Base-by-base conservation (phyloP, 192 early-diverging fungal genomes). In the Coemansia sp. region DNA sequence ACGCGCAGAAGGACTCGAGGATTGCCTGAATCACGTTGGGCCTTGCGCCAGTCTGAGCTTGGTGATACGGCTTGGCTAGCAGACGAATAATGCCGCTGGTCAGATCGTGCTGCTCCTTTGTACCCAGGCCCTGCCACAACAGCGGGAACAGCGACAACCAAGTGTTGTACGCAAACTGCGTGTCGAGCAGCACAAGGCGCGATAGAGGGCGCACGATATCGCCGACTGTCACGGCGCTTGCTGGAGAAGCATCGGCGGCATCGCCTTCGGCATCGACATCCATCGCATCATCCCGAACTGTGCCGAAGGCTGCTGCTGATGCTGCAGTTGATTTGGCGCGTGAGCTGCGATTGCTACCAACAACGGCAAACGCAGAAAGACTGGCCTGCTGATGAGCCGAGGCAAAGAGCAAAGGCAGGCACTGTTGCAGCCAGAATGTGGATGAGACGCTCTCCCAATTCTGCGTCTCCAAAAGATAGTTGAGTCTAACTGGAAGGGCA, bases 11-110 rank as follows among this genome's bases (percentile, higher is more conserved):
- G 37, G 88, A 93, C 1, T 96, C 89, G 15, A 99, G 60, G 3
- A 99, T 64, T 3, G 90, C 87, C 58, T 95, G 93, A 18, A 99
- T 86, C 3, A 98, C 91, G 67, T 98, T 99, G n/a, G 94, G 93
- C 5, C 92, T 81, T 26, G 79, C 46, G 14, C 84, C 78, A 7
- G 77, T 71, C 66, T 98, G 95, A 49, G 80, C 80, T 42, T 68
- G 68, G 58, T 99, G 95, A 50, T 92, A 97, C 19, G 94, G 93
- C 53, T 91, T 89, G 2, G 92, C 87, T 17, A 99, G 80, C 11
- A 99, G 68, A 1, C 85, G 68, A 39, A 95, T 88, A 5, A 97
- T 52, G 0, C 85, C 80, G 47, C 91, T 94, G 11, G 83, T 84
- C 45, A 94, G 46, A 53, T 94, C 88, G 43, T 97, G 92, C 14